phyloP scores from a whole-genome alignment of 495 filamentous ascomycete species.

The Hypoxylon rickii region DNA sequence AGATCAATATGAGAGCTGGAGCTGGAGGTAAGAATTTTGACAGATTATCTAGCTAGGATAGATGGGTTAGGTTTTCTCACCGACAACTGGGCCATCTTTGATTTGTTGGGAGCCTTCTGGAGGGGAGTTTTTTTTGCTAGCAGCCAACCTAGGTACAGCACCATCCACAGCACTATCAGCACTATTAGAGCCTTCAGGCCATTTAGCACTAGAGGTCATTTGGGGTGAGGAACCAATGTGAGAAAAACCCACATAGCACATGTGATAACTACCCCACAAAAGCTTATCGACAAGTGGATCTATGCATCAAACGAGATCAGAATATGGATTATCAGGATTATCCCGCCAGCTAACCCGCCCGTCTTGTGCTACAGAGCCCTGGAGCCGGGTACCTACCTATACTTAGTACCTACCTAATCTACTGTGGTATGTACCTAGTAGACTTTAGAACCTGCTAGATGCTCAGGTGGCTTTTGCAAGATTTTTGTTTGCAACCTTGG shows the following conservation, averaged over 20 bases:
- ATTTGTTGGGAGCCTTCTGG: constrained; percentile 29
- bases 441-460: too few relatives aligned
- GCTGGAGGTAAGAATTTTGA: background rate
- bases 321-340: background rate
- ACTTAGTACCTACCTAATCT: constrained; percentile 3
- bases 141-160: background rate
- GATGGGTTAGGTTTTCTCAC: constrained; percentile 19
- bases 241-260: constrained; percentile 16
- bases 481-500: too few relatives aligned
- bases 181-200: background rate
- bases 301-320: constrained; percentile 1
- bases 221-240: background rate
- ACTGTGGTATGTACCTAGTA: too few relatives aligned
- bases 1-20: too few relatives aligned
- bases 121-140: constrained; percentile 7
- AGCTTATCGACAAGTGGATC: constrained; percentile 11
- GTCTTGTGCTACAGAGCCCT: background rate
- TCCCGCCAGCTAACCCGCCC: too few relatives aligned
- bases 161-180: too few relatives aligned
- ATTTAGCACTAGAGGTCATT: background rate
- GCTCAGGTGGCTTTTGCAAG: too few relatives aligned
- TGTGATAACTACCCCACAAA: constrained; percentile 32
- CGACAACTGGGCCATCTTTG: constrained; percentile 24
- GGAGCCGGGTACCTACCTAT: background rate
- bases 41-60: constrained; percentile 13